Conservation (phyloP, 257 asterid genomes). For the Nemophila menziesii region DNA sequence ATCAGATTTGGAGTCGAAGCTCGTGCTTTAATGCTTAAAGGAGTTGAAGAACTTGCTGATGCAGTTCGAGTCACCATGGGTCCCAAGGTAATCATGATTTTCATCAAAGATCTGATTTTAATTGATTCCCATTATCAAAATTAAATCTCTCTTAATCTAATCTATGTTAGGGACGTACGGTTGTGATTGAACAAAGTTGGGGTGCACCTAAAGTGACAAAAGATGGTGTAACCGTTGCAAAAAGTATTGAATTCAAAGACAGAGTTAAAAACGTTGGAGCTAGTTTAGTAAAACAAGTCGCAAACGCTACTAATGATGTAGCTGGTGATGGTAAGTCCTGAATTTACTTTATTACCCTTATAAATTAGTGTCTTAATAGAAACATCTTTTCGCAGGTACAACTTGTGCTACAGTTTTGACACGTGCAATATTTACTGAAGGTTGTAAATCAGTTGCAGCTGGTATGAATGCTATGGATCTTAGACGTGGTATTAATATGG, state of each 20-base stretch:
- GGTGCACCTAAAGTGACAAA: conserved; percentile 99
- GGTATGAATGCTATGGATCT: conserved; percentile 99
- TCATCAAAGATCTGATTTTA: background rate
- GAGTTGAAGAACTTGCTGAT: conserved; percentile 91
- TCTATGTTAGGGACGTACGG: conserved; percentile 65
- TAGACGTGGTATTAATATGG: conserved; percentile 83
- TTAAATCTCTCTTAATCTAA: conserved; percentile 4
- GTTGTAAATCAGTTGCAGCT: conserved; percentile 98
- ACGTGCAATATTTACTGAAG: conserved; percentile 84
- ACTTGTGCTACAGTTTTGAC: conserved; percentile 96
- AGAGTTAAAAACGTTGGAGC: conserved; percentile 85
- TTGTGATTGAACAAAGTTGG: conserved; percentile 97
- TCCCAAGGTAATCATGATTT: conserved; percentile 47
- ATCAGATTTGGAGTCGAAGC: conserved; percentile 87
- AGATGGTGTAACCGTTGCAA: conserved; percentile 97
- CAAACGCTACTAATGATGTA: conserved; percentile 93
- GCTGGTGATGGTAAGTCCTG: conserved; percentile 89
- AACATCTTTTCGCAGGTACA: conserved; percentile 43
- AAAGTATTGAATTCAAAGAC: conserved; percentile 90
- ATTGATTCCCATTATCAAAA: too few species aligned
- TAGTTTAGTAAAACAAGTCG: conserved; percentile 94
- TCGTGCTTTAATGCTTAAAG: conserved; percentile 80
- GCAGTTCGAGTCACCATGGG: conserved; percentile 96
- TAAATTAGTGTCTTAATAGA: background rate
- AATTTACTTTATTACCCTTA: background rate